phyloP scores from a whole-genome alignment of 768 basidiomycete species.

The Hydnomerulius pinastri region DNA sequence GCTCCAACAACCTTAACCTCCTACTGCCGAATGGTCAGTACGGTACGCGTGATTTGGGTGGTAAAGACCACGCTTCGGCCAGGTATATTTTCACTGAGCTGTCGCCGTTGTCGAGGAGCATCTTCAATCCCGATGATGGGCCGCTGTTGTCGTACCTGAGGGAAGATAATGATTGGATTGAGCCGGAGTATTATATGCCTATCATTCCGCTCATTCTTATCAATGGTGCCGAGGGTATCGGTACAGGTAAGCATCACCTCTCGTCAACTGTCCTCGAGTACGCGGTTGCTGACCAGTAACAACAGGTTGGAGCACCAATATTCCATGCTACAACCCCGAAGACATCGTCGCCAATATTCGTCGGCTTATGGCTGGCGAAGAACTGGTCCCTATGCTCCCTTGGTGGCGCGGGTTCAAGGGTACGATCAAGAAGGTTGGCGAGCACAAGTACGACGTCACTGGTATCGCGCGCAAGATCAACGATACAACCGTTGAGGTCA shows the following conservation, averaged over 20 bases:
- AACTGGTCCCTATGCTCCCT: slow-evolving; percentile 82
- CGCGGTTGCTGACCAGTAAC: background rate
- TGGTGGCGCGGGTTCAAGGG: slow-evolving; percentile 99
- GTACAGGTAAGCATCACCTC: slow-evolving; percentile 67
- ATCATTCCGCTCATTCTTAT: slow-evolving; percentile 84
- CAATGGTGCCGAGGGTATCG: slow-evolving; percentile 97
- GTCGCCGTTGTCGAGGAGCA: slow-evolving; percentile 65
- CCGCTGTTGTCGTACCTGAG: slow-evolving; percentile 78
- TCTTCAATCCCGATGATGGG: slow-evolving; percentile 87
- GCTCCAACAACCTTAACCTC: slow-evolving; percentile 93
- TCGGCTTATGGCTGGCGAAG: slow-evolving; percentile 83
- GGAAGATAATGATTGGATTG: slow-evolving; percentile 85
- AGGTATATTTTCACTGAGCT: slow-evolving; percentile 94
- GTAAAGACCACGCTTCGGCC: slow-evolving; percentile 95
- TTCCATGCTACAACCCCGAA: slow-evolving; percentile 90
- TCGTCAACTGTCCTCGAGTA: background rate
- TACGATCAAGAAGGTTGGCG: slow-evolving; percentile 74
- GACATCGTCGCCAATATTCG: slow-evolving; percentile 91
- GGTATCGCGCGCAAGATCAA: slow-evolving; percentile 77
- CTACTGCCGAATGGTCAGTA: slow-evolving; percentile 90
- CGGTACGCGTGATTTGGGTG: slow-evolving; percentile 90
- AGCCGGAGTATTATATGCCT: slow-evolving; percentile 95
- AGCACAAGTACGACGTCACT: slow-evolving; percentile 83
- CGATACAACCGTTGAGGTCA: slow-evolving; percentile 91
- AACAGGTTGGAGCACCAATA: slow-evolving; percentile 89